phyloP scores from a whole-genome alignment of 2,329 filamentous ascomycete species.

The Mycosphaerella sp. region DNA sequence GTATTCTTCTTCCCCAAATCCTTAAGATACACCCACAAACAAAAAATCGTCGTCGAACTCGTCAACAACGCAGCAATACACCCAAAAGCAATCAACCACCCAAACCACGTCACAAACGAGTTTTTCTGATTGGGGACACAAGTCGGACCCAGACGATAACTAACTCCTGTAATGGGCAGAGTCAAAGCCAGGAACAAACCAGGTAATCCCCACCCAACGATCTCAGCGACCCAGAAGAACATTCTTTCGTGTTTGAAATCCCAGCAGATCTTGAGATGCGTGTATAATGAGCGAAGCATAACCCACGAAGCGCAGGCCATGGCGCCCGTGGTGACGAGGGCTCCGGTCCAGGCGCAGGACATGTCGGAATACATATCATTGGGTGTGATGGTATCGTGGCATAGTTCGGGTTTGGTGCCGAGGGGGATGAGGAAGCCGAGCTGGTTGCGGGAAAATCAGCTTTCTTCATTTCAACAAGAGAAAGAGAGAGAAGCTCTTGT shows the following conservation, averaged over 20 bases:
- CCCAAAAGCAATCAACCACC: constrained; percentile 36
- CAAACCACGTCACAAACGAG: constrained; percentile 35
- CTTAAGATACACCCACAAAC: constrained; percentile 33
- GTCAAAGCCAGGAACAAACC: constrained; percentile 41
- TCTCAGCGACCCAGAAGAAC: constrained; percentile 33
- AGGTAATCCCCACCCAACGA: constrained; percentile 29
- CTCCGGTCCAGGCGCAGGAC: constrained; percentile 73
- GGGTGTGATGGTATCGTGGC: constrained; percentile 77
- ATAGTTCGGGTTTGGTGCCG: constrained; percentile 65
- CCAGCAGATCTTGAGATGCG: constrained; percentile 38
- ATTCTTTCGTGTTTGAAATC: constrained; percentile 30
- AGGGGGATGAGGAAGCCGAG: constrained; percentile 82
- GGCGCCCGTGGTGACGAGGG: constrained; percentile 71
- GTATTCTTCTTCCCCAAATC: constrained; percentile 11
- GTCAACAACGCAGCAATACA: constrained; percentile 33
- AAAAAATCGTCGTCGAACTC: constrained; percentile 33
- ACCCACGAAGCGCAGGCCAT: constrained; percentile 80
- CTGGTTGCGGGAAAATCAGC: constrained; percentile 48
- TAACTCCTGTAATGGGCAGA: constrained; percentile 33
- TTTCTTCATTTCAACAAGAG: no score
- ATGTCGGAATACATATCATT: constrained; percentile 69
- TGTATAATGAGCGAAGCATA: constrained; percentile 49
- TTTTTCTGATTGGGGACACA: constrained; percentile 72
- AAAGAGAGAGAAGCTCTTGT: no score
- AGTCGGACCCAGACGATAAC: constrained; percentile 62